These are phyloP conservation scores for Monilinia fructicola DNA, from an alignment of 2,329 filamentous ascomycete genomes.

Conservation along the genomic window DNA sequence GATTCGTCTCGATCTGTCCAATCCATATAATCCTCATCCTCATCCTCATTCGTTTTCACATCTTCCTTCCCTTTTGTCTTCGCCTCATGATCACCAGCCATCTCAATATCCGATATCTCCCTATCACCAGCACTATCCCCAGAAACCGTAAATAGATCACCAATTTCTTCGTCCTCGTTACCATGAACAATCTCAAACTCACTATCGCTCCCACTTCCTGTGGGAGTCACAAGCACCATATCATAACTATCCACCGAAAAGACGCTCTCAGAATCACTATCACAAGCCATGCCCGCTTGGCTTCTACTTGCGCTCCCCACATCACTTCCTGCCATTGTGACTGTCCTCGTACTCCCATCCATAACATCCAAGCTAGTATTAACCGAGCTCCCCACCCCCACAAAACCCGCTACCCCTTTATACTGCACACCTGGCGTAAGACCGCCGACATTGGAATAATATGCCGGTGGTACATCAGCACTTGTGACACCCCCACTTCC, in stretches of 20 bases:
- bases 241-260: slow-evolving; percentile 16
- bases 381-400: slow-evolving; percentile 4
- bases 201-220: slow-evolving; percentile 13
- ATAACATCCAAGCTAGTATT: slow-evolving; percentile 14
- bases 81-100: neutral
- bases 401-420: slow-evolving; percentile 11
- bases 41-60: neutral
- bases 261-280: neutral
- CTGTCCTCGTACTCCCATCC: slow-evolving; percentile 4
- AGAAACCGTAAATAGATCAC: slow-evolving; percentile 3
- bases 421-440: slow-evolving; percentile 11
- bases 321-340: neutral
- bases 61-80: neutral
- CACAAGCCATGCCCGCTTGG: neutral
- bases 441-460: slow-evolving; percentile 2
- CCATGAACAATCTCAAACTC: slow-evolving; percentile 6
- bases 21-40: slow-evolving; percentile 1
- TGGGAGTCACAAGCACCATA: slow-evolving; percentile 13
- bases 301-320: neutral
- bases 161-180: neutral
- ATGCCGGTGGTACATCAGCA: slow-evolving; percentile 40
- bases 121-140: neutral
- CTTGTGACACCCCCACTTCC: slow-evolving; percentile 51
- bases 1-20: neutral
- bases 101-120: neutral